Base-by-base conservation (phyloP, 192 early-diverging fungal species). In the Paraglomus brasilianum region DNA sequence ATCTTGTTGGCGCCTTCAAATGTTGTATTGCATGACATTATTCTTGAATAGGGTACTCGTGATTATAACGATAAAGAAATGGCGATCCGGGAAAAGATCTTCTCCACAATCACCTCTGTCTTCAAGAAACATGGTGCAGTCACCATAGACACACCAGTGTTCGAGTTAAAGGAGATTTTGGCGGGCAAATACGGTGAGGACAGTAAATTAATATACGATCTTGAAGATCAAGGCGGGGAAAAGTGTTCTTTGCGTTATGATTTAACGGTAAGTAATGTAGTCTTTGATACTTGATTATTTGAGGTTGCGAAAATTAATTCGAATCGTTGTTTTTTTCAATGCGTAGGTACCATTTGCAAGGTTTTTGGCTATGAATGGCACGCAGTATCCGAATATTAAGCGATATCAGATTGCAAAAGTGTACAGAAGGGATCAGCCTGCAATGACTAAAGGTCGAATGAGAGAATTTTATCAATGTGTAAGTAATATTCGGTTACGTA, bases 401-500 rank as follows among this genome's bases (percentile, higher is more conserved):
- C 83, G 97, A 49, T 99, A 96, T 81, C 95, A 99, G 50, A 95
- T 99, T 70, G 97, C 94, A 66, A 98, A 96, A 75, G 96, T 98
- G 36, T 99, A 99, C 80, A 89, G 97, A 49, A 86, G 97, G 42
- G 97, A 98, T 80, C 93, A 98, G 76, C 97, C 97, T 45, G 94
- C 95, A 4, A 93, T 99, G 88, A 94, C 93, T 64, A 95, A 97
- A 82, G 96, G 97, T 4, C 88, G 96, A n/a, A 93, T 98, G 93
- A 84, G 97, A 74, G 97, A 99, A 80, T 99, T 99, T 70, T 96
- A 87, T 81, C 96, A 99, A 78, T 98, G 96, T 77, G 88, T 91
- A 79, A 74, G 86, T 86, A 7, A 24, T 69, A 15, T 72, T 41
- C 30, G 30, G 30, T 30, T 30, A 30, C 30, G 3, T 30, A 30